phyloP scores from a whole-genome alignment of 371 early-diverging fungal species.

The Mucor racemosus region DNA sequence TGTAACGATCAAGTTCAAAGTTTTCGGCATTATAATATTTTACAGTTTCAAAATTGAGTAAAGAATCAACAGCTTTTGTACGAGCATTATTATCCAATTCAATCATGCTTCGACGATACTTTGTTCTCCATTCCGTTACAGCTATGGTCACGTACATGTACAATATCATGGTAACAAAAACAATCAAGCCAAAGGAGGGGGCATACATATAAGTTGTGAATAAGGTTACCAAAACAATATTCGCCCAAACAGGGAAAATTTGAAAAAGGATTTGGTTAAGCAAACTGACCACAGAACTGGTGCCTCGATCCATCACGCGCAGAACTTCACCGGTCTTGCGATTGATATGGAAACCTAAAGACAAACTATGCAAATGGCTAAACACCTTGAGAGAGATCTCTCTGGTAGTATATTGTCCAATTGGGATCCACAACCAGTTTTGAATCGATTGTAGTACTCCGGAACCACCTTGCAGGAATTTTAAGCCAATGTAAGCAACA shows the following conservation, averaged over 20 bases:
- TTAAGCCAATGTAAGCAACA: conserved; percentile 69
- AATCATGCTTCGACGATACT: conserved; percentile 78
- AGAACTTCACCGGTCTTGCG: conserved; percentile 94
- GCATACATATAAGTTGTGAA: conserved; percentile 77
- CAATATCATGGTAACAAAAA: conserved; percentile 85
- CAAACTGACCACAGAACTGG: conserved; percentile 76
- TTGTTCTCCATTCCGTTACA: conserved; percentile 92
- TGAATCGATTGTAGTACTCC: conserved; percentile 83
- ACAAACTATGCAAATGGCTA: conserved; percentile 83
- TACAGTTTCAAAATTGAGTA: conserved; percentile 96
- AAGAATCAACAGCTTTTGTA: conserved; percentile 86
- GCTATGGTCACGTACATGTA: conserved; percentile 84
- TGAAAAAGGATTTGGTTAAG: conserved; percentile 88
- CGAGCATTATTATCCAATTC: conserved; percentile 78
- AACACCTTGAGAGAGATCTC: conserved; percentile 87
- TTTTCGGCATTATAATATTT: conserved; percentile 84
- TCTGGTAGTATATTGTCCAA: conserved; percentile 87
- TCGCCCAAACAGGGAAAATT: conserved; percentile 85
- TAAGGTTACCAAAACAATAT: conserved; percentile 82
- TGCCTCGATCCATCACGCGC: conserved; percentile 90
- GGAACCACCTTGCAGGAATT: conserved; percentile 79
- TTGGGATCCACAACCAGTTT: conserved; percentile 87
- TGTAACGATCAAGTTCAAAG: conserved; percentile 82
- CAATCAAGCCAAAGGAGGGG: conserved; percentile 78
- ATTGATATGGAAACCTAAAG: conserved; percentile 86